Conservation (phyloP, 2,329 filamentous ascomycete species). For the Aureobasidium lini region DNA sequence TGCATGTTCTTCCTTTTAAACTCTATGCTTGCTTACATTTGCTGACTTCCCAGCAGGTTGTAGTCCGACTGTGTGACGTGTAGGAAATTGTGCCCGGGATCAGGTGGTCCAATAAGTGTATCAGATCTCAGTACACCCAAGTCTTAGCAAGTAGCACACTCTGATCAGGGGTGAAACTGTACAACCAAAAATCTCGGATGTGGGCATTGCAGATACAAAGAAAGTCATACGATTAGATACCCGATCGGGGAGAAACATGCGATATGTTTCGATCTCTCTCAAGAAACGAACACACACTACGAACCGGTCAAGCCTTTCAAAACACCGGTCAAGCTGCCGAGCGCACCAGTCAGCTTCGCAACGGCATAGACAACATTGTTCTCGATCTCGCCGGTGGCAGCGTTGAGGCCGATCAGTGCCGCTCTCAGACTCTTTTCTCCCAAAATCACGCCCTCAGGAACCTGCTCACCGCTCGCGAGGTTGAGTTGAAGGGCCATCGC, state of each 20-base stretch:
- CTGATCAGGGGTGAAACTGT: neutral
- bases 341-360: slow-evolving; percentile 5
- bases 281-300: neutral
- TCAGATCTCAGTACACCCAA: neutral
- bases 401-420: neutral
- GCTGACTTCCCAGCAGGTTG: neutral
- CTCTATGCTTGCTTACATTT: neutral
- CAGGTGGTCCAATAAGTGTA: neutral
- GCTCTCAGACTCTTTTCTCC: neutral
- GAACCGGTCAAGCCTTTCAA: neutral
- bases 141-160: neutral
- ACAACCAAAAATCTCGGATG: neutral
- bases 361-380: neutral
- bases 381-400: slow-evolving; percentile 2
- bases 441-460: slow-evolving; percentile 1
- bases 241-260: neutral
- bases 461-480: neutral
- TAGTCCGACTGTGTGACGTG: neutral
- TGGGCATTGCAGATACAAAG: neutral
- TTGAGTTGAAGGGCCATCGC: neutral
- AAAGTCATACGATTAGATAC: neutral
- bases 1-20: neutral
- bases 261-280: neutral
- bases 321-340: neutral
- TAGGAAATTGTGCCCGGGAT: neutral